Conservation (phyloP, 306 rosid species). For the Cucumis melo region DNA sequence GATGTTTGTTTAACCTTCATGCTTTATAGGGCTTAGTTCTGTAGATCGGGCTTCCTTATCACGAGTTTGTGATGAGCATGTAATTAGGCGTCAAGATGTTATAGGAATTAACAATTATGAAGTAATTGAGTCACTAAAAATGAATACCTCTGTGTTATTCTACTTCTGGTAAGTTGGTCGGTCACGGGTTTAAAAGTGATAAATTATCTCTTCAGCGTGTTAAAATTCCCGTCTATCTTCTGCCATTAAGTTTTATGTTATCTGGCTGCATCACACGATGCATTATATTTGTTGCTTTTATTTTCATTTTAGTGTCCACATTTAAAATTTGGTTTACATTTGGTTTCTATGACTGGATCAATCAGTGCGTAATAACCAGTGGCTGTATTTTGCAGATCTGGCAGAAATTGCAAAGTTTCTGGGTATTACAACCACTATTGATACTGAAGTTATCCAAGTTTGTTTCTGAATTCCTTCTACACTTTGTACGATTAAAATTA, state of each 20-base stretch:
- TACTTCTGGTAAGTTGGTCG: neutral
- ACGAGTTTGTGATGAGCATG: neutral
- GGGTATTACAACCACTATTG: conserved; percentile 57
- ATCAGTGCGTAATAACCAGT: neutral
- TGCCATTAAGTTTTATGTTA: neutral
- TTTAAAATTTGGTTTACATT: neutral
- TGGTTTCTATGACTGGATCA: neutral
- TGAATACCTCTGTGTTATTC: neutral
- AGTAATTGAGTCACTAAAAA: neutral
- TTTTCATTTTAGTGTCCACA: neutral
- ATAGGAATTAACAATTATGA: neutral
- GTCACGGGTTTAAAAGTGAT: neutral
- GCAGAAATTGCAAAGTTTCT: conserved; percentile 90
- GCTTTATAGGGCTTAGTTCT: neutral
- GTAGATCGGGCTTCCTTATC: neutral
- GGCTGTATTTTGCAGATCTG: conserved; percentile 45
- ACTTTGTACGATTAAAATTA: neutral
- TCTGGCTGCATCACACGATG: neutral
- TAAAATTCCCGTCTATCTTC: neutral
- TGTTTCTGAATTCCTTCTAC: conserved; percentile 11
- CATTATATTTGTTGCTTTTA: neutral
- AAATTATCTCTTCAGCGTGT: neutral
- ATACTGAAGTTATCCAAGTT: conserved; percentile 87
- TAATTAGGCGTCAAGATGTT: neutral
- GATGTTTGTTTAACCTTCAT: neutral